Evolutionary conservation across 2,329 filamentous ascomycete genomes (phyloP).

Genomic region (Ploettnerulaceae sp.): DNA sequence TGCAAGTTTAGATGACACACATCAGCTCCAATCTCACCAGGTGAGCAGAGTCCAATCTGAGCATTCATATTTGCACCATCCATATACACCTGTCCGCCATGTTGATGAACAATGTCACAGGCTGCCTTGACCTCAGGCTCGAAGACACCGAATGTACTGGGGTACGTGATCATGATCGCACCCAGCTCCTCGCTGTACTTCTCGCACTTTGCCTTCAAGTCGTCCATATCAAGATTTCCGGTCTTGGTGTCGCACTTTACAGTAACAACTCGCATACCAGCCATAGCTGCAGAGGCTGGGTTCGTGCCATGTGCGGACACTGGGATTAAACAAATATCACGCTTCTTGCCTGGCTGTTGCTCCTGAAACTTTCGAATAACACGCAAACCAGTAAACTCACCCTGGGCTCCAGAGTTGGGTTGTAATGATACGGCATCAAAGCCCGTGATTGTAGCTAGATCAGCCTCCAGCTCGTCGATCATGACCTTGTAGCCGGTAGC

Average conservation of each 20-base stretch:
- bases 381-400: constrained; percentile 86
- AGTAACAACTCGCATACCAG: constrained; percentile 87
- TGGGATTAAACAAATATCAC: constrained; percentile 90
- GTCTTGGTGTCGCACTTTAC: constrained; percentile 85
- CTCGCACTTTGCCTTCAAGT: constrained; percentile 83
- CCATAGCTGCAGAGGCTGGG: constrained; percentile 91
- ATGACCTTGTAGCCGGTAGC: constrained; percentile 65
- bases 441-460: constrained; percentile 78
- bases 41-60: constrained; percentile 91
- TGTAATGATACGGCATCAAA: constrained; percentile 88
- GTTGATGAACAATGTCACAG: constrained; percentile 77
- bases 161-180: constrained; percentile 96
- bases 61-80: constrained; percentile 99
- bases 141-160: constrained; percentile 91
- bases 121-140: constrained; percentile 84
- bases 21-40: constrained; percentile 91
- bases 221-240: constrained; percentile 82
- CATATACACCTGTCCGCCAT: constrained; percentile 97
- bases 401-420: constrained; percentile 93
- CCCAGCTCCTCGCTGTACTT: constrained; percentile 81
- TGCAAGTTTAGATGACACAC: constrained; percentile 96
- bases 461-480: constrained; percentile 66
- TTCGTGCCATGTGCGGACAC: constrained; percentile 96
- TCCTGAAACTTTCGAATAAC: constrained; percentile 83
- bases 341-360: constrained; percentile 60